Evolutionary conservation across 177 flowering plant genomes (phyloP).

Genomic region (Vitis hybrid): DNA sequence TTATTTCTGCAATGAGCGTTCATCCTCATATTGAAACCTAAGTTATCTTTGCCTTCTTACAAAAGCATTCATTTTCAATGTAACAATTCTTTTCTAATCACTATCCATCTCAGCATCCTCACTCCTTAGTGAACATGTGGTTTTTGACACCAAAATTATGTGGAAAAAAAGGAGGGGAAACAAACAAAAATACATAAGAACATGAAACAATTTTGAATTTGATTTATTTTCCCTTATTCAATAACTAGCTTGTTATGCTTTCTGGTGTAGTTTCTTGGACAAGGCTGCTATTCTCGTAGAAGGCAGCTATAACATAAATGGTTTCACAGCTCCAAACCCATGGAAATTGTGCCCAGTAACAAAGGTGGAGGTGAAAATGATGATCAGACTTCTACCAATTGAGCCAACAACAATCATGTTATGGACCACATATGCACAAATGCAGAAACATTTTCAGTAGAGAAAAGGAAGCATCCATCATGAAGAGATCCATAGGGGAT

Average conservation of each 20-base stretch:
- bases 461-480: constrained; percentile 54
- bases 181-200: no score
- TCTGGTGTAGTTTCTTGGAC: constrained; percentile 53
- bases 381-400: constrained; percentile 65
- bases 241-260: neutral
- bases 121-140: no score
- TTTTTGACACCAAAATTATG: no score
- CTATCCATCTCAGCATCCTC: no score
- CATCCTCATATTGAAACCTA: no score
- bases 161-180: no score
- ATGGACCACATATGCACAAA: constrained; percentile 86
- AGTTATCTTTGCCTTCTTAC: no score
- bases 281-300: constrained; percentile 60
- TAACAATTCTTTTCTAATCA: no score
- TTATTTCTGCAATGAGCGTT: no score
- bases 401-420: constrained; percentile 90
- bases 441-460: constrained; percentile 79
- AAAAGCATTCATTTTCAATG: no score
- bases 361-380: constrained; percentile 81
- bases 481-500: constrained; percentile 54
- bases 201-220: no score
- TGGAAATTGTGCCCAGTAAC: constrained; percentile 72
- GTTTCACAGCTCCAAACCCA: constrained; percentile 36
- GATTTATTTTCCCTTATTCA: neutral
- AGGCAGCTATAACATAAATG: constrained; percentile 28